Base-by-base conservation (phyloP, 345 rosid genomes). In the Gossypium sturtianum region DNA sequence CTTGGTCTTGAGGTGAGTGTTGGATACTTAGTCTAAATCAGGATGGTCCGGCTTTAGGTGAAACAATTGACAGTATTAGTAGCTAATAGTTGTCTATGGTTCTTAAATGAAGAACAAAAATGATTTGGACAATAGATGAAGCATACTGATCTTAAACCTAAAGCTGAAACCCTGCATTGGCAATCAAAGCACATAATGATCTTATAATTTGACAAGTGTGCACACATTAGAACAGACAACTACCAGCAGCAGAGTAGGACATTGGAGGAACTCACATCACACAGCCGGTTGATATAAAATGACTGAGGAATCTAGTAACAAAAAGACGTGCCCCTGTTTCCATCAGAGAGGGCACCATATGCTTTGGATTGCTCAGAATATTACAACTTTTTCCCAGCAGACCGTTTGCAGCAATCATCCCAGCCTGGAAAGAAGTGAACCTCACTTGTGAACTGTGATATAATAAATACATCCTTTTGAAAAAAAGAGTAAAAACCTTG, bases 321-420 rank as follows among this genome's bases (percentile, higher is more conserved):
- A 89, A 88, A 72, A 87, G 71, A 52, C 95, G 87, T 10, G 95
- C 97, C 9, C 88, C 97, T 16, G 85, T 78, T 89, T 94, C 97
- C 62, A 75, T 71, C 49, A 89, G 59, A 49, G 98, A 87, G 27
- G 89, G 97, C 63, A 86, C 95, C 97, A 94, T 92, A 72, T 87
- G 93, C 66, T 76, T 86, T 6, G 93, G 97, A 72, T 94, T 90
- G 64, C 80, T 76, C 53, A 88, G 75, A 76, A 90, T 70, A 64
- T 72, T 59, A 58, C 76, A 76, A 19, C 69, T 78, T 77, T 84
- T 83, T 61, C 93, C 89, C 25, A 94, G 84, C 82, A 94, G 76
- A 73, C 84, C 74, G 66, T 87, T 78, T 60, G 98, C 97, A 49
- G 93, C 91, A 73, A 80, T 77, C 85, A 84, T 80, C 76, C 95